phyloP scores from a whole-genome alignment of 352 stramenopile species.

The Elongisporangium prolatum region DNA sequence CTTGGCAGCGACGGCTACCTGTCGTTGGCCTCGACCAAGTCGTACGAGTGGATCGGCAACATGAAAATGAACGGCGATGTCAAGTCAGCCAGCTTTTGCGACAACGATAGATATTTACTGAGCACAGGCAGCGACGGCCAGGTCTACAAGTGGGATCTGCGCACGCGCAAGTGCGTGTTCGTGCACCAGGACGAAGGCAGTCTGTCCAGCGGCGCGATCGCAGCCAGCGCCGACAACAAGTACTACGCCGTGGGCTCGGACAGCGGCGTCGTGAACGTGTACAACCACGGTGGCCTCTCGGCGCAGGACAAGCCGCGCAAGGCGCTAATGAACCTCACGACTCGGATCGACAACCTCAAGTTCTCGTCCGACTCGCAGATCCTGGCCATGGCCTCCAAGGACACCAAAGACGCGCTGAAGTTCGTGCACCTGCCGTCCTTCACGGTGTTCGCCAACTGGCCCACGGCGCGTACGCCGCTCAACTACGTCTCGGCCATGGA shows the following conservation, averaged over 20 bases:
- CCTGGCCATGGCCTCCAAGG: conserved; percentile 90
- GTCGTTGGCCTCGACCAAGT: conserved; percentile 88
- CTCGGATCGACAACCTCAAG: conserved; percentile 79
- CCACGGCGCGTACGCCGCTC: conserved; percentile 94
- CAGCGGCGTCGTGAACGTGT: conserved; percentile 98
- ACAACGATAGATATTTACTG: conserved; percentile 90
- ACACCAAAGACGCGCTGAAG: conserved; percentile 92
- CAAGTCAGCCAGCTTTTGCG: conserved; percentile 86
- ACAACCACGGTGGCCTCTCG: conserved; percentile 72
- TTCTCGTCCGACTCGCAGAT: conserved; percentile 95
- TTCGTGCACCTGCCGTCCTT: conserved; percentile 93
- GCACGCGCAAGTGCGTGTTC: conserved; percentile 75
- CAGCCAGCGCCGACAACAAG: conserved; percentile 58
- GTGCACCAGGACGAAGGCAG: conserved; percentile 84
- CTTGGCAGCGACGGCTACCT: conserved; percentile 95
- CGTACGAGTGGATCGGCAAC: conserved; percentile 90
- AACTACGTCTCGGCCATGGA: conserved; percentile 95
- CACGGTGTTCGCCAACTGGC: conserved; percentile 98
- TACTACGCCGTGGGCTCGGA: conserved; percentile 92
- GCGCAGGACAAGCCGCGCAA: conserved; percentile 78
- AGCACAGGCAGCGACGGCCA: conserved; percentile 94
- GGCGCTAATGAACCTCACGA: conserved; percentile 97
- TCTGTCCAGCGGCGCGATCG: conserved; percentile 76
- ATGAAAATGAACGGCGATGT: conserved; percentile 97
- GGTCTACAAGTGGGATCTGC: conserved; percentile 96